Conservation (phyloP, 2,329 filamentous ascomycete species). For the Penicillium sp. region DNA sequence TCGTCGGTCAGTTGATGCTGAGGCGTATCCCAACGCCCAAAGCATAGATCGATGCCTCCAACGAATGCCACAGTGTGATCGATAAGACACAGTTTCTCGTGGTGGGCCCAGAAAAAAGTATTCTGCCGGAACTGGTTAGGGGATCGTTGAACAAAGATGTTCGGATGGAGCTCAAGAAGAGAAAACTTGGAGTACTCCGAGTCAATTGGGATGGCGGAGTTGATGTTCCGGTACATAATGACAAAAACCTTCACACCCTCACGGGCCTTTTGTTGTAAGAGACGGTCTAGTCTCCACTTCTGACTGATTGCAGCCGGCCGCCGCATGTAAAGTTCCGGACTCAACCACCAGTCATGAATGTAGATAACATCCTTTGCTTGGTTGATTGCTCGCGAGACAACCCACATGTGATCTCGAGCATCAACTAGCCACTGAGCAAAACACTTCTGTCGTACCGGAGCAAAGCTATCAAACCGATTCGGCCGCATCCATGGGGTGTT, state of each 20-base stretch:
- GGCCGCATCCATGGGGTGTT: constrained; percentile 78
- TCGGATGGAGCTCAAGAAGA: constrained; percentile 88
- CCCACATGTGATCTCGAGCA: constrained; percentile 98
- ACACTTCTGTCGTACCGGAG: constrained; percentile 78
- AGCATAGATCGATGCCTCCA: constrained; percentile 93
- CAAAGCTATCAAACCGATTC: constrained; percentile 90
- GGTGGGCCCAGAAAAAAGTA: constrained; percentile 98
- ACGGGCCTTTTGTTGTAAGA: constrained; percentile 87
- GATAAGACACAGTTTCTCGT: constrained; percentile 96
- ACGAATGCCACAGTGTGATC: constrained; percentile 96
- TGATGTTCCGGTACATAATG: constrained; percentile 96
- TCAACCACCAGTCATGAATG: constrained; percentile 99
- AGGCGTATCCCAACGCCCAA: constrained; percentile 95
- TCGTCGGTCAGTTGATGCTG: constrained; percentile 89
- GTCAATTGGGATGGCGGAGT: constrained; percentile 94
- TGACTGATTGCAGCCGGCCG: constrained; percentile 93
- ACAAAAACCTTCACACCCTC: constrained; percentile 98
- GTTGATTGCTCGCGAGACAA: constrained; percentile 91
- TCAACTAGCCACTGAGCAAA: constrained; percentile 97
- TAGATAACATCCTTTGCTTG: constrained; percentile 98
- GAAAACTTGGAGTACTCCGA: constrained; percentile 98
- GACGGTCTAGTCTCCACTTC: constrained; percentile 91
- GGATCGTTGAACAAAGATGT: constrained; percentile 92
- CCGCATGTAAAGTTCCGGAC: constrained; percentile 91
- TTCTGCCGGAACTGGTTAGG: constrained; percentile 98